These are phyloP conservation scores for Rubroboletus pulcherrimus DNA, from an alignment of 768 basidiomycete species.

Conservation along the genomic window DNA sequence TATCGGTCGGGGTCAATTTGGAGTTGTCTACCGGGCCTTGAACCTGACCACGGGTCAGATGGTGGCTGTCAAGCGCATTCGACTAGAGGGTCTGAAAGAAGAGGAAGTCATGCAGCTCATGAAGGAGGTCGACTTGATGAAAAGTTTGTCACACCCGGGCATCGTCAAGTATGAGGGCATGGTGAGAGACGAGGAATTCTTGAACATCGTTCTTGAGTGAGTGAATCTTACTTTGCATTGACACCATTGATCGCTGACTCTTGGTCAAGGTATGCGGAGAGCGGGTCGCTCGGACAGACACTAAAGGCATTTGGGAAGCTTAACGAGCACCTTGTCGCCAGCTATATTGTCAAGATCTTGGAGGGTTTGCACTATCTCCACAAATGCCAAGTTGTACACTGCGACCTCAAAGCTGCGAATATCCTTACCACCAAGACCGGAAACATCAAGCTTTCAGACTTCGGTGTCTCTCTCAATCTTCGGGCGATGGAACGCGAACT, in stretches of 20 bases:
- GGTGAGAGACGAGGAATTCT: conserved; percentile 80
- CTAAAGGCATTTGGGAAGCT: conserved; percentile 91
- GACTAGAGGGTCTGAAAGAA: conserved; percentile 85
- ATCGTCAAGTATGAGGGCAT: conserved; percentile 99
- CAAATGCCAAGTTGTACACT: conserved; percentile 86
- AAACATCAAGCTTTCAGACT: conserved; percentile 95
- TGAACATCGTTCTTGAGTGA: conserved; percentile 94
- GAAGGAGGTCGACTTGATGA: conserved; percentile 91
- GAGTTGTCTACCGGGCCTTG: conserved; percentile 90
- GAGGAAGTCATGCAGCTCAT: conserved; percentile 88
- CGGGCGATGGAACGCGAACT: conserved; percentile 84
- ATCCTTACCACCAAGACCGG: conserved; percentile 98
- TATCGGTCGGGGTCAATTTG: conserved; percentile 96
- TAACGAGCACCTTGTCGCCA: conserved; percentile 86
- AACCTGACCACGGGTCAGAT: conserved; percentile 93
- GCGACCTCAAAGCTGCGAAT: conserved; percentile 97
- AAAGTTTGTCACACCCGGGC: conserved; percentile 86
- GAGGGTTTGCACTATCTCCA: conserved; percentile 96
- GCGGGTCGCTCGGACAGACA: conserved; percentile 90
- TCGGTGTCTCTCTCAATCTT: conserved; percentile 95
- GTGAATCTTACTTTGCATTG: conserved; percentile 22
- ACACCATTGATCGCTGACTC: conserved; percentile 14
- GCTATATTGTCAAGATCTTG: conserved; percentile 94
- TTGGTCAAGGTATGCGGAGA: conserved; percentile 80
- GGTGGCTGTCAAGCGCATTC: conserved; percentile 98